Base-by-base conservation (phyloP, 1,284 basidiomycete genomes). In the Testicularia cyperi region DNA sequence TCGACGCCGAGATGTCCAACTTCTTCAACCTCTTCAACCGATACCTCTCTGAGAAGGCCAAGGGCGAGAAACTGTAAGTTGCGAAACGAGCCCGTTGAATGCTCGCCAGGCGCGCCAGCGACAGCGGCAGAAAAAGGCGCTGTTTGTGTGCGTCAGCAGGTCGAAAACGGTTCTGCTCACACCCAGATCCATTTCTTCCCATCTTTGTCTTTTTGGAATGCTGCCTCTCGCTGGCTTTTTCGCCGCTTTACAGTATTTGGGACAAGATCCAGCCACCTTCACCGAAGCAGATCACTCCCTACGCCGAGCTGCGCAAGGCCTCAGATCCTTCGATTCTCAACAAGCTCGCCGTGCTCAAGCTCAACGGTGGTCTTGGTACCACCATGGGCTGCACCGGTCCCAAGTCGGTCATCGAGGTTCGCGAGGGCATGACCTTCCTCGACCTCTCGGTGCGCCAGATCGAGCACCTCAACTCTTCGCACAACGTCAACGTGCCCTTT, bases 11-110 rank as follows among this genome's bases (percentile, higher is more conserved):
- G 81, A 98, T 98, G 95, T 88, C 94, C 76, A 87, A 88, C 54
- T 99, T 98, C 83, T 98, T 97, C 84, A 87, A 87, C 78, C 89
- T 99, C 75, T 99, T 98, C 83, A 97, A 92, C 77, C 89, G 95
- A 64, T 99, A 94, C 81, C 86, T 99, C 69, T 81, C 87, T 21
- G 92, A 97, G 79, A 88, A 90, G 69, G 94, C 95, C 44, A 88
- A 95, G 82, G 89, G 85, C 74, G 85, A 89, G 75, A 90, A 92
- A 80, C 86, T 98, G 92, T 95, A 77, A 73, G 88, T 65, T 3
- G 9, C 18, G 13, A 15, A 30, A 18, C n/a, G n/a, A n/a, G n/a
- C n/a, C n/a, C n/a, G n/a, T n/a, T n/a, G n/a, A n/a, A n/a, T n/a
- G n/a, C n/a, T n/a, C n/a, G n/a, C n/a, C n/a, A n/a, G n/a, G n/a